Evolutionary conservation across 768 basidiomycete genomes (phyloP).

Genomic region (Coprinellus micaceus): DNA sequence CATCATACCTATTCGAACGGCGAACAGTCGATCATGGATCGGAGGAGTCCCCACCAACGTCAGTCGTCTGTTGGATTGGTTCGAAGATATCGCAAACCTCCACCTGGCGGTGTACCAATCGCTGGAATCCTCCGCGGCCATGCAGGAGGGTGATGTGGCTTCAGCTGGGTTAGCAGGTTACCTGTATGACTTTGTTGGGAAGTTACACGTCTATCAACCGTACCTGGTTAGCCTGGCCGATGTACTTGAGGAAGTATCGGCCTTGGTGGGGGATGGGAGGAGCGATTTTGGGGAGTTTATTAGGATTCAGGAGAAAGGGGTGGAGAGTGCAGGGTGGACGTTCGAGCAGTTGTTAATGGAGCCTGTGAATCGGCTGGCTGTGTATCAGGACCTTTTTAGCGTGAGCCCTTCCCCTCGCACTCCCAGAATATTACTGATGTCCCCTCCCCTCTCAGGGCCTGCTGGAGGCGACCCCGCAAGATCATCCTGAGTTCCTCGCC

Average conservation of each 20-base stretch:
- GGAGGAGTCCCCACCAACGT: slow-evolving; percentile 71
- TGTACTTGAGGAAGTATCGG: slow-evolving; percentile 50
- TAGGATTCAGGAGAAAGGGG: slow-evolving; percentile 53
- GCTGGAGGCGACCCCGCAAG: slow-evolving; percentile 61
- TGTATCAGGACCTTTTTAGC: slow-evolving; percentile 69
- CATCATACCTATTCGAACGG: slow-evolving; percentile 70
- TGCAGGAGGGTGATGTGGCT: slow-evolving; percentile 37
- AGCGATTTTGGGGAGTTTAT: slow-evolving; percentile 87
- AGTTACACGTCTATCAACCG: slow-evolving; percentile 81
- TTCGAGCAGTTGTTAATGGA: slow-evolving; percentile 69
- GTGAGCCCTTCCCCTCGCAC: slow-evolving; percentile 39
- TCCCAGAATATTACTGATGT: no score
- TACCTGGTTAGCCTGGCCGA: slow-evolving; percentile 73
- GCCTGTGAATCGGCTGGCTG: slow-evolving; percentile 68
- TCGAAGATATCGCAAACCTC: slow-evolving; percentile 81
- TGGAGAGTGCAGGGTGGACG: slow-evolving; percentile 57
- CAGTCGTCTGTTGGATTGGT: slow-evolving; percentile 77
- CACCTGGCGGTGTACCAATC: slow-evolving; percentile 50
- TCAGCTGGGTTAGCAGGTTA: slow-evolving; percentile 54
- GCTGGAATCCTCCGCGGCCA: slow-evolving; percentile 23
- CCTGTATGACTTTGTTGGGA: slow-evolving; percentile 57
- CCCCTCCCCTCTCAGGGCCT: no score
- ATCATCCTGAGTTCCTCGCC: slow-evolving; percentile 67
- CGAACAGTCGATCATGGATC: slow-evolving; percentile 73
- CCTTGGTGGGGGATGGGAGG: slow-evolving; percentile 42